Conservation (phyloP, 2,329 filamentous ascomycete species). For the Fusarium vanettenii region DNA sequence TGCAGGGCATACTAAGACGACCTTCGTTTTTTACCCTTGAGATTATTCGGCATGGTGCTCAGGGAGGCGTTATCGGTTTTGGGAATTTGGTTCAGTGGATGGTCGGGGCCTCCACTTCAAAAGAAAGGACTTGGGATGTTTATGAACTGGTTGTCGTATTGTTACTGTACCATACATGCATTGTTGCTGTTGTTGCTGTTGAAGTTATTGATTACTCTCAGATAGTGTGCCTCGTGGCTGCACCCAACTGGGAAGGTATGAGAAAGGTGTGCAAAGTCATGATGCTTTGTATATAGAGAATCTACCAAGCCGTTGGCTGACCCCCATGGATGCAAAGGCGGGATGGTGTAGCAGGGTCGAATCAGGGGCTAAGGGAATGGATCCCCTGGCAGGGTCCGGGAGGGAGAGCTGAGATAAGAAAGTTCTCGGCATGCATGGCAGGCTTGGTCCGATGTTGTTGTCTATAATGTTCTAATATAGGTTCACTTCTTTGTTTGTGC, state of each 20-base stretch:
- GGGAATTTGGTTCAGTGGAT: slow-evolving; percentile 43
- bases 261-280: slow-evolving; percentile 28
- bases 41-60: slow-evolving; percentile 44
- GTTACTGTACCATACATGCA: slow-evolving; percentile 44
- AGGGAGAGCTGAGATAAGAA: neutral
- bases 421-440: neutral
- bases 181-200: slow-evolving; percentile 24
- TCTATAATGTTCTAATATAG: neutral
- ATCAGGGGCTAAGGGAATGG: neutral
- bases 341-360: neutral
- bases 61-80: slow-evolving; percentile 45
- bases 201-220: slow-evolving; percentile 18
- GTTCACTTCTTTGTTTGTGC: neutral
- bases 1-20: slow-evolving; percentile 41
- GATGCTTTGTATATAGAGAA: slow-evolving; percentile 37
- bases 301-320: slow-evolving; percentile 17
- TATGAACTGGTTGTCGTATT: slow-evolving; percentile 35
- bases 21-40: slow-evolving; percentile 35
- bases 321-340: neutral
- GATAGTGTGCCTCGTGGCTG: slow-evolving; percentile 40
- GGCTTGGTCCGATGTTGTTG: neutral
- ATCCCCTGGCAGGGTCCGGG: neutral
- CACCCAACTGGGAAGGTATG: slow-evolving; percentile 8
- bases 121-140: slow-evolving; percentile 46
- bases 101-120: slow-evolving; percentile 46